phyloP scores from a whole-genome alignment of 2,329 filamentous ascomycete species.

The Tolypocladium pustulatum region DNA sequence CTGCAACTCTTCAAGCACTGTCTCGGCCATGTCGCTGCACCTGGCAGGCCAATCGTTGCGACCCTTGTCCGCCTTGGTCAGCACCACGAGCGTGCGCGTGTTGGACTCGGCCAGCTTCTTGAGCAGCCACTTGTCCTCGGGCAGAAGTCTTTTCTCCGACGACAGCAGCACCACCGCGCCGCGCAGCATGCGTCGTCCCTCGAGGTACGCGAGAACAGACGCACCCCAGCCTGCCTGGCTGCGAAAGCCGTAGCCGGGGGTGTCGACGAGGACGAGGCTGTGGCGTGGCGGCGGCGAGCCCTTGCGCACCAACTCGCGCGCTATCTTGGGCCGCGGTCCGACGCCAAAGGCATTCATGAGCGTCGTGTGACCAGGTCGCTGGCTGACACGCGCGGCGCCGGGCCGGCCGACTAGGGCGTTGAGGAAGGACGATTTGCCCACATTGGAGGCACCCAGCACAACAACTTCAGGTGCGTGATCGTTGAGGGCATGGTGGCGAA shows the following conservation, averaged over 20 bases:
- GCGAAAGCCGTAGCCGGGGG: constrained; percentile 38
- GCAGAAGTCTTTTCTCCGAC: constrained; percentile 38
- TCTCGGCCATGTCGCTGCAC: constrained; percentile 15
- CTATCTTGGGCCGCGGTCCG: constrained; percentile 27
- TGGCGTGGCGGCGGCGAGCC: constrained; percentile 32
- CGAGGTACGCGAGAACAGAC: constrained; percentile 40
- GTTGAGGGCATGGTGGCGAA: constrained; percentile 40
- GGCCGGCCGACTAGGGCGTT: constrained; percentile 59
- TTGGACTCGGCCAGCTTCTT: constrained; percentile 32
- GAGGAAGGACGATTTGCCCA: constrained; percentile 81
- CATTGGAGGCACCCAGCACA: constrained; percentile 78
- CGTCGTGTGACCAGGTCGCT: constrained; percentile 40
- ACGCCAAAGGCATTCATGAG: constrained; percentile 47
- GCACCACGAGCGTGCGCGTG: constrained; percentile 35
- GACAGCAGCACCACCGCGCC: constrained; percentile 45
- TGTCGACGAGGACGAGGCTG: constrained; percentile 39
- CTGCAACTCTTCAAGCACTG: constrained; percentile 16
- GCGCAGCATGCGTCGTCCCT: constrained; percentile 31
- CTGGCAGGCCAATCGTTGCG: constrained; percentile 16
- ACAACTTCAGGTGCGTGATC: constrained; percentile 52
- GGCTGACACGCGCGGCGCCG: constrained; percentile 37
- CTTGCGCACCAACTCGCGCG: constrained; percentile 14
- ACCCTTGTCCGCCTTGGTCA: constrained; percentile 48
- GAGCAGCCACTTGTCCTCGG: constrained; percentile 36
- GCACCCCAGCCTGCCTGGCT: constrained; percentile 40